Conservation (phyloP, 164 flowering plant species). For the Nymphaea thermarum region DNA sequence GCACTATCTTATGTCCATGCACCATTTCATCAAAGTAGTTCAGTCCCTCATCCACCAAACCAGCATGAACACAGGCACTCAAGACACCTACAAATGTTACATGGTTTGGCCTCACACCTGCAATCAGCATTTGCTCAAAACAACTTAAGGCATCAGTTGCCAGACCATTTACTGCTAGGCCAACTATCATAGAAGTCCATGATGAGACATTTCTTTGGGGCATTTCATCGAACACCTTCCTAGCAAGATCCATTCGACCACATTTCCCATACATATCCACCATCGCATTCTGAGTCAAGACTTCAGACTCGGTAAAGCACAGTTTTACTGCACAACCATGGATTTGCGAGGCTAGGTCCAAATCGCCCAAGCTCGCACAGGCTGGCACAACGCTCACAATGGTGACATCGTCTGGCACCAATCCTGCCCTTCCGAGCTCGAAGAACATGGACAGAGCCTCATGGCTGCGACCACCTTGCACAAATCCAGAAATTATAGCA, state of each 20-base stretch:
- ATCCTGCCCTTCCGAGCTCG: constrained; percentile 29
- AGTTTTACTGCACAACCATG: constrained; percentile 43
- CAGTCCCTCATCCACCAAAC: constrained; percentile 47
- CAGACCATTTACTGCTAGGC: constrained; percentile 44
- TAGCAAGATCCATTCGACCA: constrained; percentile 48
- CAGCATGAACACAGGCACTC: constrained; percentile 66
- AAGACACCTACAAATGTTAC: constrained; percentile 58
- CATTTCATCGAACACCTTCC: constrained; percentile 27
- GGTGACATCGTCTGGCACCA: constrained; percentile 49
- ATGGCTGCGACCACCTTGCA: constrained; percentile 35
- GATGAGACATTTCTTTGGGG: constrained; percentile 36
- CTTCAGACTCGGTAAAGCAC: constrained; percentile 19
- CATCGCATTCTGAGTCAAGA: constrained; percentile 38
- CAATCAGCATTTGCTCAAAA: constrained; percentile 32
- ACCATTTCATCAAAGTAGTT: constrained; percentile 39
- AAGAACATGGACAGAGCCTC: constrained; percentile 35
- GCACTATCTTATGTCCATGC: constrained; percentile 25
- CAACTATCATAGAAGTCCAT: constrained; percentile 56
- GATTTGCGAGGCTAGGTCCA: constrained; percentile 43
- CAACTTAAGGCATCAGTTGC: constrained; percentile 30
- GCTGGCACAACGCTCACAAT: constrained; percentile 54
- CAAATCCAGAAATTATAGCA: constrained; percentile 41
- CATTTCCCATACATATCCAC: constrained; percentile 69
- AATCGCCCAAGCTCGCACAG: constrained; percentile 48
- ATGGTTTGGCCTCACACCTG: constrained; percentile 40